These are phyloP conservation scores for Metschnikowia shivogae DNA, from an alignment of 805 yeast genomes.

Conservation along the genomic window DNA sequence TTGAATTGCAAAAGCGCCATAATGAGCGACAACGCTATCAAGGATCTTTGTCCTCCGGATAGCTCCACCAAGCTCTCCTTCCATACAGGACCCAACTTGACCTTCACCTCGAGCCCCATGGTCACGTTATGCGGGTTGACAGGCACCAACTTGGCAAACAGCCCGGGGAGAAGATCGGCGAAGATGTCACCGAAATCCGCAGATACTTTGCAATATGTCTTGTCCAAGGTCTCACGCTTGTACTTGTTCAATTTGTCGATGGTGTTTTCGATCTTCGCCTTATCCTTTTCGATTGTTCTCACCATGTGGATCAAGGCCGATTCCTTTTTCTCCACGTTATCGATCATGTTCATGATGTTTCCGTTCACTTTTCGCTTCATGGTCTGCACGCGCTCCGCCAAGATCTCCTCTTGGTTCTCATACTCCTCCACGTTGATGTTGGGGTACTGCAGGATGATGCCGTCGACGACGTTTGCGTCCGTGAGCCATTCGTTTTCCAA, in stretches of 20 bases:
- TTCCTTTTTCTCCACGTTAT: conserved; percentile 87
- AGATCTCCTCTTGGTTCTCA: conserved; percentile 50
- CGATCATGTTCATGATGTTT: conserved; percentile 87
- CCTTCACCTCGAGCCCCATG: conserved; percentile 86
- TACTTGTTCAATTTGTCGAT: conserved; percentile 78
- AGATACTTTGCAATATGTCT: conserved; percentile 84
- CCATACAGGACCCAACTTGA: conserved; percentile 89
- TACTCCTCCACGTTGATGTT: conserved; percentile 61
- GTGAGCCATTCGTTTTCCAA: conserved; percentile 67
- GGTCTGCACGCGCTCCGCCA: conserved; percentile 56
- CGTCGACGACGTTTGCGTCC: conserved; percentile 55
- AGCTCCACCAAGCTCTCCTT: conserved; percentile 91
- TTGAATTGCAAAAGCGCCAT: conserved; percentile 89
- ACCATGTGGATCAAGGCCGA: conserved; percentile 72
- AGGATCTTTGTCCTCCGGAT: conserved; percentile 95
- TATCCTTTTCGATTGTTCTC: conserved; percentile 82
- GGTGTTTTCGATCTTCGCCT: conserved; percentile 83
- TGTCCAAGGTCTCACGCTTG: conserved; percentile 74
- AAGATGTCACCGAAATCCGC: conserved; percentile 88
- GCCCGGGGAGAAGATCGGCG: conserved; percentile 81
- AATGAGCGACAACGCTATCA: conserved; percentile 87
- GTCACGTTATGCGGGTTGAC: conserved; percentile 78
- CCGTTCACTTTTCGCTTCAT: conserved; percentile 81
- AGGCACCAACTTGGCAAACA: conserved; percentile 85
- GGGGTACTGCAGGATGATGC: conserved; percentile 57